Evolutionary conservation across 179 eudicot species (phyloP), one percentile per base, ranked within the genome.

Genomic region (Vitellaria paradoxa): DNA sequence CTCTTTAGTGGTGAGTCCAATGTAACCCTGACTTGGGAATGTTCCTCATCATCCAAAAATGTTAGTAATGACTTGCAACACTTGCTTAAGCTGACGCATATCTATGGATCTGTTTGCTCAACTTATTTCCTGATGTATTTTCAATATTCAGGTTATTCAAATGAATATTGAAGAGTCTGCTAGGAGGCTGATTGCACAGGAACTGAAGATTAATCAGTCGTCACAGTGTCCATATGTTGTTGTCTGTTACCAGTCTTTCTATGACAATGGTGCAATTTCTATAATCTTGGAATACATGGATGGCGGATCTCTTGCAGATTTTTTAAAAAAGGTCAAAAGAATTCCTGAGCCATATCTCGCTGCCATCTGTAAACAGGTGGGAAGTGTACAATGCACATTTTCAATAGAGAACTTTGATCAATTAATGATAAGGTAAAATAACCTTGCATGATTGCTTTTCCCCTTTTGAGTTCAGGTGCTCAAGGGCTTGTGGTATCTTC

Each of bases 261-360:
- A 87, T 87, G 92, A 88, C 61, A 96, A 96, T 81, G 96, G 94
- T 81, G 99, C 94, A 77, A 84, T 96, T 76, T 96, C 99, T 42
- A 92, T 96, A 72, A 89, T 96, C 45, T 79, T 96, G 86, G 99
- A 96, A 89, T 96, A 93, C 88, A 96, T 96, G 99, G 99, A 96
- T 86, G 99, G 99, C 65, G 99, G 99, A 53, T 96, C 99, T 64
- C 89, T 96, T 76, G 87, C 88, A 71, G 99, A 96, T 85, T 88
- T 96, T 72, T 82, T 96, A 81, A 87, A 79, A 79, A 88, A 83
- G 70, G 98, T 93, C 69, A 87, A 84, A 73, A 77, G 86, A 66
- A 91, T 96, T 82, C 96, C 97, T 11, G 99, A 96, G 85, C 88
- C 90, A 73, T 89, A 90, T 88, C 96, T 96, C 80, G 91, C 98